phyloP scores from a whole-genome alignment of 1,284 basidiomycete genomes.

The Porogramme epimiltina region DNA sequence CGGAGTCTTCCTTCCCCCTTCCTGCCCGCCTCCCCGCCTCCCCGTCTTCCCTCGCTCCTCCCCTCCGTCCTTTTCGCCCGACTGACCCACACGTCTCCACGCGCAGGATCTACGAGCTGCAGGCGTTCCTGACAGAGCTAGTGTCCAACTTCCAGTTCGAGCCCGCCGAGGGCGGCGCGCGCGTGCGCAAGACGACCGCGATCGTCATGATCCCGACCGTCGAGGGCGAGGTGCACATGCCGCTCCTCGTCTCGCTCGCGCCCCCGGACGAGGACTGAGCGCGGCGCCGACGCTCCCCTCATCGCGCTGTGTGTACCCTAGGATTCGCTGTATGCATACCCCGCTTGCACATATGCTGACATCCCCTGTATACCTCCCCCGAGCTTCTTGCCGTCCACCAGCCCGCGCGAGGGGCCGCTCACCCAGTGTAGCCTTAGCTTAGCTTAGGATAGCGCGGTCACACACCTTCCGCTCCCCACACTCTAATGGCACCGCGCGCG shows the following conservation, averaged over 20 bases:
- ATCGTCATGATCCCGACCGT: constrained; percentile 57
- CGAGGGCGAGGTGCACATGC: constrained; percentile 55
- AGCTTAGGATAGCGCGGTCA: too few relatives aligned
- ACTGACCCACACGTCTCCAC: neutral
- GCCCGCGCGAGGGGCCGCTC: too few relatives aligned
- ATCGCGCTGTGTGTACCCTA: neutral
- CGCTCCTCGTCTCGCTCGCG: constrained; percentile 46
- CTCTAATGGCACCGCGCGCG: too few relatives aligned
- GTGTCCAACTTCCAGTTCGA: constrained; percentile 53
- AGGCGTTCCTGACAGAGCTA: constrained; percentile 50
- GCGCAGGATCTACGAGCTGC: constrained; percentile 40
- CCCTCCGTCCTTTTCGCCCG: neutral
- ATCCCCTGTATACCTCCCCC: too few relatives aligned
- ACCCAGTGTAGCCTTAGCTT: too few relatives aligned
- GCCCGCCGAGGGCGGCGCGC: constrained; percentile 40
- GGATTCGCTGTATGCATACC: too few relatives aligned
- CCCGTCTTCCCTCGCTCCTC: neutral
- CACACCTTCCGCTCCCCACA: too few relatives aligned
- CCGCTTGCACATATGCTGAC: too few relatives aligned
- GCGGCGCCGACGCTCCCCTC: too few relatives aligned
- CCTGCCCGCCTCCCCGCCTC: neutral
- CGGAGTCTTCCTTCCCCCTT: too few relatives aligned
- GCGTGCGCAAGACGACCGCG: constrained; percentile 50
- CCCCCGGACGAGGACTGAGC: constrained; percentile 27
- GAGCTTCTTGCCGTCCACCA: too few relatives aligned